Conservation (phyloP, 2,329 filamentous ascomycete genomes). For the Cercospora canescens region DNA sequence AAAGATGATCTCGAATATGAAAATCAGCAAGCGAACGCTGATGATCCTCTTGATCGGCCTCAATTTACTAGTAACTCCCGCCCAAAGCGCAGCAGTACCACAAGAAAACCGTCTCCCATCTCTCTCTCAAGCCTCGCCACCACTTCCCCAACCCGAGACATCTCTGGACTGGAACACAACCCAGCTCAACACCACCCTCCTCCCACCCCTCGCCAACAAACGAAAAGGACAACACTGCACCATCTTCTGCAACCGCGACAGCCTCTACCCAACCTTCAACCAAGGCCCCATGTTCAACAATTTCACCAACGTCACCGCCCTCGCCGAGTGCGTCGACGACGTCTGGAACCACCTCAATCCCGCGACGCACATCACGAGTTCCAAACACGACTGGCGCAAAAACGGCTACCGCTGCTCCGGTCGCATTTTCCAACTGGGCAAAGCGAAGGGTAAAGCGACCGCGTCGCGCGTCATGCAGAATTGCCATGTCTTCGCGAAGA, state of each 20-base stretch:
- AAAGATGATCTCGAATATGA: not conserved
- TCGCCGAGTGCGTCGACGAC: not conserved
- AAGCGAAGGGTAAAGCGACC: not conserved
- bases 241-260: not conserved
- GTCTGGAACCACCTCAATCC: not conserved
- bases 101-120: not conserved
- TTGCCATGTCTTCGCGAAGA: not conserved
- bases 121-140: not conserved
- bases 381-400: not conserved
- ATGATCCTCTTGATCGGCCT: not conserved
- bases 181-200: not conserved
- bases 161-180: not conserved
- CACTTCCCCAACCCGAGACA: too few species aligned
- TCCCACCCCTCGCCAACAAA: not conserved
- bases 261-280: not conserved
- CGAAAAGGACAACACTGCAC: not conserved
- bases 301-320: not conserved
- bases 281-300: not conserved
- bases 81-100: not conserved
- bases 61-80: not conserved
- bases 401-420: not conserved
- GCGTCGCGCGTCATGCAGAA: not conserved
- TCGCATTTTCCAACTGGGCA: not conserved
- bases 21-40: not conserved
- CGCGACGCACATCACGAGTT: not conserved